phyloP scores from a whole-genome alignment of 306 rosid species.

The Vachellia collinsii region DNA sequence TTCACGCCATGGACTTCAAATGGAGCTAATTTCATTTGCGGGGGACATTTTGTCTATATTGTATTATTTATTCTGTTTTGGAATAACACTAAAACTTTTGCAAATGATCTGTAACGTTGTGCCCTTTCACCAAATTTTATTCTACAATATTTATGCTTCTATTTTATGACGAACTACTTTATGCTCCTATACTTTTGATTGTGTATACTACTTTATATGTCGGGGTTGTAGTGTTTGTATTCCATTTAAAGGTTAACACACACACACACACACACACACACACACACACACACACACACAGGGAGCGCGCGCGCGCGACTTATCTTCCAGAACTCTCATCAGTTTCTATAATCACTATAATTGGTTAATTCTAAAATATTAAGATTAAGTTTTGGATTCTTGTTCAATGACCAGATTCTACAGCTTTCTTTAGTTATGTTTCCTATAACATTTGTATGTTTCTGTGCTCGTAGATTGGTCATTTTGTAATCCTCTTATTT shows the following conservation, averaged over 20 bases:
- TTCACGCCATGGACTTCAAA: constrained; percentile 35
- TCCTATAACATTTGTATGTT: constrained; percentile 13
- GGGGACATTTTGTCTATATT: constrained; percentile 39
- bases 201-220: background rate
- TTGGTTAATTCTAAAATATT: constrained; percentile 29
- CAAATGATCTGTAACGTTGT: constrained; percentile 19
- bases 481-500: constrained; percentile 3
- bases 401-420: constrained; percentile 3
- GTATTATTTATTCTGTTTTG: constrained; percentile 21
- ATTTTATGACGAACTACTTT: constrained; percentile 21
- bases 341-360: background rate
- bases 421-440: background rate
- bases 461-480: background rate
- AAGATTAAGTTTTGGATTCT: constrained; percentile 28
- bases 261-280: no score
- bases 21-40: constrained; percentile 32
- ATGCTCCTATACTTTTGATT: background rate
- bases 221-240: background rate
- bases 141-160: background rate
- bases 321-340: constrained; percentile 28
- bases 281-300: no score
- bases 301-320: background rate
- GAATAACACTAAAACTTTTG: constrained; percentile 18
- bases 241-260: background rate
- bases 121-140: constrained; percentile 25